Evolutionary conservation across 1,284 basidiomycete species (phyloP), one percentile per base, ranked within the genome.

Genomic region (Bondarzewia mesenterica): DNA sequence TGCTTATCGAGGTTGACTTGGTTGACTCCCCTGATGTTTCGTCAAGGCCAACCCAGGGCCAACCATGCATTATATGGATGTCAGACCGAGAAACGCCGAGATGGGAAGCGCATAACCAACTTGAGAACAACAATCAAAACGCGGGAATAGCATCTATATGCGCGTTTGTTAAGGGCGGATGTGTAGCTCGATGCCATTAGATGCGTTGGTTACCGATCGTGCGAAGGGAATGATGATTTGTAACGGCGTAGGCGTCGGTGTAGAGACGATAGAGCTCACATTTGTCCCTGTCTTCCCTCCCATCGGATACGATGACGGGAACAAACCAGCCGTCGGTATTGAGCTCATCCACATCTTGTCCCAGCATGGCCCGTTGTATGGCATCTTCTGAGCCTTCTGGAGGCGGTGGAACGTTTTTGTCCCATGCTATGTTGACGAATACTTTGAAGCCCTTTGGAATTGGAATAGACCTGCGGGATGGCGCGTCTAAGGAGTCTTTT

Each of bases 381-480:
- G 62, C 70, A 7, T 78, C 74, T 52, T 83, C 77, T 52, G 63
- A 73, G 3, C 67, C 75, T 21, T 71, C 64, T 8, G 83, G 81
- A 0, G 86, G 83, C 0, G 80, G 70, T 7, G 85, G 85, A 0
- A 88, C 75, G 52, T 77, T 73, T 10, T 64, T 25, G 51, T 84
- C 82, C 74, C 78, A 88, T 18, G 79, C 77, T 10, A 89, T 67
- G 58, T 89, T 89, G 29, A 87, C 64, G 60, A 89, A 89, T 15
- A 87, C 62, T 61, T 89, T 89, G 51, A 65, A 61, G 21, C 72
- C 74, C 27, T 68, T 62, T 15, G 74, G 68, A 20, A 84, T 63
- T 42, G 55, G 23, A n/a, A 48, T 43, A 15, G 54, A 65, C 62
- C 45, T 47, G 52, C 42, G 59, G 18, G 38, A 12, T 7, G 10